A percentile compares a stretch with the other conserved stretches of the same genome.
These are phyloP conservation scores for Flaveria linearis DNA, from an alignment of 129 eudicot genomes.

Conservation along the genomic window DNA sequence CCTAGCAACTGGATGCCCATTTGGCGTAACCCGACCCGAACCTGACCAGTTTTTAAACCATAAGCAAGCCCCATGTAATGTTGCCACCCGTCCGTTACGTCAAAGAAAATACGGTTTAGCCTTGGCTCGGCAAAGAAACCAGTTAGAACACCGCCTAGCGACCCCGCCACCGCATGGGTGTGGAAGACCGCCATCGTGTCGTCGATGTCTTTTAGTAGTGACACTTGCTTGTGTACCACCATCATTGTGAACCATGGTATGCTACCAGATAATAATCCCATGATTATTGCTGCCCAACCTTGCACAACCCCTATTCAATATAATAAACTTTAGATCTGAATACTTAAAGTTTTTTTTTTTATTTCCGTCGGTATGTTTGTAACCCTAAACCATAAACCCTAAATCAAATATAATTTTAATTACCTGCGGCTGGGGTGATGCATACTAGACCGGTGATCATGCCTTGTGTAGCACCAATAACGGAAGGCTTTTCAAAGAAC, in stretches of 20 bases:
- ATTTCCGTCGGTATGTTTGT: not conserved
- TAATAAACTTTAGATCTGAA: not conserved
- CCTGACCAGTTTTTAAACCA: constrained; percentile 39
- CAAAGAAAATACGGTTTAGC: constrained; percentile 50
- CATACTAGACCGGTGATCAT: constrained; percentile 82
- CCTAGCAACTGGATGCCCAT: constrained; percentile 55
- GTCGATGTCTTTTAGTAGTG: constrained; percentile 57
- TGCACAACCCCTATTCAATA: constrained; percentile 62
- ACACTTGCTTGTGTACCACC: constrained; percentile 67
- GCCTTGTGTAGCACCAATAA: constrained; percentile 82
- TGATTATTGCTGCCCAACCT: constrained; percentile 78
- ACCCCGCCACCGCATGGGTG: constrained; percentile 78
- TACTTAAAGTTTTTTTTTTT: not conserved
- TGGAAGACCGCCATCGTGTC: constrained; percentile 84
- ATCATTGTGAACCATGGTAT: constrained; percentile 89
- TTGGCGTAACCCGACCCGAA: constrained; percentile 47
- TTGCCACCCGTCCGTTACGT: constrained; percentile 40
- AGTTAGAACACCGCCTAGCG: constrained; percentile 60
- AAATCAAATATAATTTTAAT: no score
- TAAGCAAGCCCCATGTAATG: constrained; percentile 52
- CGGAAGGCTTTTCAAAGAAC: constrained; percentile 75
- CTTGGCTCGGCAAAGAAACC: constrained; percentile 63
- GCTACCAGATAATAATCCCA: constrained; percentile 72
- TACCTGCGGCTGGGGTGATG: constrained; percentile 92
- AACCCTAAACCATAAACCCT: not conserved